These are phyloP conservation scores for Apiotrichum montevideense DNA, from an alignment of 1,284 basidiomycete species.

Conservation along the genomic window DNA sequence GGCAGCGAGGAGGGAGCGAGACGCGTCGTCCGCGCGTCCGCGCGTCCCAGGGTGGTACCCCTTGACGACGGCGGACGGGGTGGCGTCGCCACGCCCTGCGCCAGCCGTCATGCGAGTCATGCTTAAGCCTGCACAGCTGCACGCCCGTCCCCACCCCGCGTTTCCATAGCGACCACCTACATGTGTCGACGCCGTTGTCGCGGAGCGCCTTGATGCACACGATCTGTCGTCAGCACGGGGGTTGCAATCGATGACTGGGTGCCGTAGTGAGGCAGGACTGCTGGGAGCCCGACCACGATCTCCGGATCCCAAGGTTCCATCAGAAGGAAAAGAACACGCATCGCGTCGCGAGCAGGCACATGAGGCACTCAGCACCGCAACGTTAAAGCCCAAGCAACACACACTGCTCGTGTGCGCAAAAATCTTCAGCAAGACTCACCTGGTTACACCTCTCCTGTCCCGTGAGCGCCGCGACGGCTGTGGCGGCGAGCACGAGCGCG, in stretches of 20 bases:
- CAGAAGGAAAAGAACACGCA: too few species aligned
- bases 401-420: background rate
- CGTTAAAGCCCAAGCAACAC: too few species aligned
- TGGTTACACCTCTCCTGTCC: background rate
- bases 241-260: background rate
- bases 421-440: background rate
- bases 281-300: background rate
- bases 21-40: too few species aligned
- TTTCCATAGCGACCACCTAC: background rate
- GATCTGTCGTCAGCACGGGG: background rate
- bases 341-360: too few species aligned
- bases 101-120: too few species aligned
- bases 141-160: too few species aligned
- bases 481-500: background rate
- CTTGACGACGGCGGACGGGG: background rate
- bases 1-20: too few species aligned
- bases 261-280: background rate
- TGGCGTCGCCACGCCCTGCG: too few species aligned
- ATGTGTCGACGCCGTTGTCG: conserved; percentile 4
- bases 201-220: conserved; percentile 7
- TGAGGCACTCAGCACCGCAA: background rate
- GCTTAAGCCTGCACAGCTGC: too few species aligned
- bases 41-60: background rate
- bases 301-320: too few species aligned
- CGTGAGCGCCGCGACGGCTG: background rate